Conservation (phyloP, 2,329 filamentous ascomycete genomes). For the Aspergillus pseudotamarii region DNA sequence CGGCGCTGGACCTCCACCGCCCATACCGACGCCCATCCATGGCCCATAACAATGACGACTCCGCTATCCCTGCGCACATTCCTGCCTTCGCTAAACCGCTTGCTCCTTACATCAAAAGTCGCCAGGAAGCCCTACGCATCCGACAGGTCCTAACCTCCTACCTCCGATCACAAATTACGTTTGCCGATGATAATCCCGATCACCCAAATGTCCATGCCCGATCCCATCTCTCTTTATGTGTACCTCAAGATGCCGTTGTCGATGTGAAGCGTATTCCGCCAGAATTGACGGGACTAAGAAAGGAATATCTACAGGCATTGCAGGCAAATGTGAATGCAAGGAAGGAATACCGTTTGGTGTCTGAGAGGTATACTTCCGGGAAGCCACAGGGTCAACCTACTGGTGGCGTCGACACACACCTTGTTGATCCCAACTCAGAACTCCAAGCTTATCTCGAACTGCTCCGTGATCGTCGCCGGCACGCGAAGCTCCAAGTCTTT, state of each 20-base stretch:
- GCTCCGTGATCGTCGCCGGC: constrained; percentile 49
- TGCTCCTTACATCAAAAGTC: constrained; percentile 42
- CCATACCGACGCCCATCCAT: constrained; percentile 17
- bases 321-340: constrained; percentile 46
- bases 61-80: constrained; percentile 29
- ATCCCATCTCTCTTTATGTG: constrained; percentile 40
- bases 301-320: constrained; percentile 50
- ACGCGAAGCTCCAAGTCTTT: constrained; percentile 51
- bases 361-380: constrained; percentile 34
- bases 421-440: constrained; percentile 27
- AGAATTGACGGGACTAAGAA: constrained; percentile 47
- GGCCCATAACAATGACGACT: constrained; percentile 22
- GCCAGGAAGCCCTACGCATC: constrained; percentile 43
- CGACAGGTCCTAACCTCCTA: constrained; percentile 43
- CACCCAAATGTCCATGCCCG: constrained; percentile 23
- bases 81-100: constrained; percentile 39
- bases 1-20: neutral
- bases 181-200: constrained; percentile 30
- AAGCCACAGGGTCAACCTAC: constrained; percentile 25
- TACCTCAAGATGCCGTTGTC: constrained; percentile 33
- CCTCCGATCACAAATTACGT: constrained; percentile 40
- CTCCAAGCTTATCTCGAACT: constrained; percentile 47
- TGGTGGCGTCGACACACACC: constrained; percentile 19
- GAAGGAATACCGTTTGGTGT: constrained; percentile 39
- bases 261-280: constrained; percentile 39